phyloP scores from a whole-genome alignment of 2,329 filamentous ascomycete species.

The Aureobasidium leucospermi region DNA sequence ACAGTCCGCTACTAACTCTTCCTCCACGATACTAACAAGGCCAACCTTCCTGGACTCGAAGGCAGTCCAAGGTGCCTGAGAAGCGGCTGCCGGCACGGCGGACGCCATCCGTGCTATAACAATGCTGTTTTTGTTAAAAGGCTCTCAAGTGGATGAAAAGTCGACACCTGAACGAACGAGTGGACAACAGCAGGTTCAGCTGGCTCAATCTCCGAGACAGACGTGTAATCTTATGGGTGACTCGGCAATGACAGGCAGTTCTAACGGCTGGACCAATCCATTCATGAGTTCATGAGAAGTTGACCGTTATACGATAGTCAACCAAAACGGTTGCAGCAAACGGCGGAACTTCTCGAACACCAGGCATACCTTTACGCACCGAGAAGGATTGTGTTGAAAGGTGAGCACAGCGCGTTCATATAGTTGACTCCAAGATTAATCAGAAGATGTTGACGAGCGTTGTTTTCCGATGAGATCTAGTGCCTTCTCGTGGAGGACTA shows the following conservation, averaged over 20 bases:
- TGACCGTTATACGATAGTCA: slow-evolving; percentile 5
- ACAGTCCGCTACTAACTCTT: neutral
- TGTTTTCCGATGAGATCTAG: too few relatives aligned
- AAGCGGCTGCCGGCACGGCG: neutral
- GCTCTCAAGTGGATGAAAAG: neutral
- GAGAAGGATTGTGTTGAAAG: neutral
- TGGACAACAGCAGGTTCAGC: neutral
- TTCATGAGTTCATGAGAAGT: slow-evolving; percentile 4
- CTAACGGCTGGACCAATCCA: slow-evolving; percentile 3
- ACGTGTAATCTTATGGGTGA: slow-evolving; percentile 4
- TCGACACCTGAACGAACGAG: neutral
- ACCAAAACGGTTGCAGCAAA: neutral
- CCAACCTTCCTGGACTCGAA: neutral
- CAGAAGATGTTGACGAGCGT: too few relatives aligned
- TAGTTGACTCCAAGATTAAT: neutral
- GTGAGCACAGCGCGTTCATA: too few relatives aligned
- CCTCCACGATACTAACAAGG: slow-evolving; percentile 2
- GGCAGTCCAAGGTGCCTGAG: neutral
- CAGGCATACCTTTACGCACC: neutral
- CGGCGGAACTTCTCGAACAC: neutral
- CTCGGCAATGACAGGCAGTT: slow-evolving; percentile 4
- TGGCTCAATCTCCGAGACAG: slow-evolving; percentile 1
- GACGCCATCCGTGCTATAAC: slow-evolving; percentile 1
- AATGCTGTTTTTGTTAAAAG: neutral
- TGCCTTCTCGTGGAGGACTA: too few relatives aligned